Evolutionary conservation across 2,329 filamentous ascomycete genomes (phyloP).

Genomic region (Penicillium sp.): DNA sequence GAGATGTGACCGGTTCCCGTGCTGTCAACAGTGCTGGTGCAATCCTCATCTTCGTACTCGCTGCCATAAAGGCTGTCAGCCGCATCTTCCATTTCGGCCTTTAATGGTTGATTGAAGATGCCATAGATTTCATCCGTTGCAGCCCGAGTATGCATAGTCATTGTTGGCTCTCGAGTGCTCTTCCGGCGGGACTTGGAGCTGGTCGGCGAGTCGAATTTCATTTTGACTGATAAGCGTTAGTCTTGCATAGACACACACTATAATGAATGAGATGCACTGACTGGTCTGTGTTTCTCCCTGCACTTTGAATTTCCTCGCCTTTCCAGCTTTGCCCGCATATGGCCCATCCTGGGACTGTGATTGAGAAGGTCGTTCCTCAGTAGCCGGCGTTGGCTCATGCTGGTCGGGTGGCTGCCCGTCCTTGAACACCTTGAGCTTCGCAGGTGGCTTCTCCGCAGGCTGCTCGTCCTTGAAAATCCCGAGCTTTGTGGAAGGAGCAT

Average conservation of each 20-base stretch:
- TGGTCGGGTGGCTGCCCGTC: slow-evolving; percentile 32
- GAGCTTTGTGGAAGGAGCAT: slow-evolving; percentile 16
- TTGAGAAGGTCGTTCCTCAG: slow-evolving; percentile 25
- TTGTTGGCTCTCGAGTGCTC: slow-evolving; percentile 79
- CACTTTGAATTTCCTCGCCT: slow-evolving; percentile 73
- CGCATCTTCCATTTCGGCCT: slow-evolving; percentile 50
- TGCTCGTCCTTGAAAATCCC: slow-evolving; percentile 26
- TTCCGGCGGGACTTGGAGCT: slow-evolving; percentile 82
- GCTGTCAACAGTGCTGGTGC: slow-evolving; percentile 84
- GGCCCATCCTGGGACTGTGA: slow-evolving; percentile 22
- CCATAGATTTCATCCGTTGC: slow-evolving; percentile 98
- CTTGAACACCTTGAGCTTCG: slow-evolving; percentile 2
- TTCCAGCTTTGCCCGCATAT: slow-evolving; percentile 38
- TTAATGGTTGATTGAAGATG: slow-evolving; percentile 87
- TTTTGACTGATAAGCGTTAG: slow-evolving; percentile 66
- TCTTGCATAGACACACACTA: slow-evolving; percentile 30
- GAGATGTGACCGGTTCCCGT: slow-evolving; percentile 75
- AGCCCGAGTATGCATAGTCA: slow-evolving; percentile 94
- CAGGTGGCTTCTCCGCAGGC: slow-evolving; percentile 27
- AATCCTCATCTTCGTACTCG: slow-evolving; percentile 69
- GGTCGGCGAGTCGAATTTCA: slow-evolving; percentile 87
- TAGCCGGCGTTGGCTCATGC: slow-evolving; percentile 34
- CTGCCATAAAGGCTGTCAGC: slow-evolving; percentile 67
- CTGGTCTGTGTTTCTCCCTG: slow-evolving; percentile 88
- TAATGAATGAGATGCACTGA: slow-evolving; percentile 48